Base-by-base conservation (phyloP, 768 basidiomycete genomes). In the Pisolithus marmoratus region DNA sequence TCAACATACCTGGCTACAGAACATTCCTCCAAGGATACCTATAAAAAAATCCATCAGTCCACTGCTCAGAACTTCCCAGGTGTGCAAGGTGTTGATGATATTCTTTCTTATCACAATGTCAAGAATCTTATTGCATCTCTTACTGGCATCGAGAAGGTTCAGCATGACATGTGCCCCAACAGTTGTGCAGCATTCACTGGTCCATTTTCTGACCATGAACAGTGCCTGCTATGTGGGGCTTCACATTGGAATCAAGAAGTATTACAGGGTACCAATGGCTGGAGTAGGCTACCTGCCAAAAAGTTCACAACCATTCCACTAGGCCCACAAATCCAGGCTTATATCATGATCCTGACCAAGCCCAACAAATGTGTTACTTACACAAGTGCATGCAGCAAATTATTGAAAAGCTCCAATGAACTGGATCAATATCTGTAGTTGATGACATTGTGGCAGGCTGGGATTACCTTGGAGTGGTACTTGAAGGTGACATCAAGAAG, bases 261-360 rank as follows among this genome's bases (percentile, higher is more conserved):
- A 20, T 46, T 52, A 4, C 12, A 27, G 12, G 40, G 17, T 5
- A 53, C 34, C 36, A 38, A 48, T 19, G 48, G 40, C 20, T 20
- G 23, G 8, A 17, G 8, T 3, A 62, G 58, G 49, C 48, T 51
- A 15, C 46, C 55, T 1, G 37, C 31, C 5, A 49, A 47, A n/a
- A 17, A 48, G 6, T 61, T 61, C 38, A 31, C 36, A 19, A 63
- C 58, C 11, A 53, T 59, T 22, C 60, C 60, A 8, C 34, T 63
- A 17, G 61, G 57, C 11, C 61, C 58, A 5, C 57, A 59, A 51
- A 26, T 60, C 5, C 74, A 76, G 52, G 74, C 74, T 57, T 73
- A 8, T 63, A 66, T 19, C 58, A 65, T 0, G 37, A 45, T 24
- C 47, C 46, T 11, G 41, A 52, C 14, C 26, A 15, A 11, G 50